Percentiles rank a stretch among this genome's conserved stretches.
These are phyloP conservation scores for Stagonosporopsis vannaccii DNA, from an alignment of 2,329 filamentous ascomycete genomes.

Conservation along the genomic window DNA sequence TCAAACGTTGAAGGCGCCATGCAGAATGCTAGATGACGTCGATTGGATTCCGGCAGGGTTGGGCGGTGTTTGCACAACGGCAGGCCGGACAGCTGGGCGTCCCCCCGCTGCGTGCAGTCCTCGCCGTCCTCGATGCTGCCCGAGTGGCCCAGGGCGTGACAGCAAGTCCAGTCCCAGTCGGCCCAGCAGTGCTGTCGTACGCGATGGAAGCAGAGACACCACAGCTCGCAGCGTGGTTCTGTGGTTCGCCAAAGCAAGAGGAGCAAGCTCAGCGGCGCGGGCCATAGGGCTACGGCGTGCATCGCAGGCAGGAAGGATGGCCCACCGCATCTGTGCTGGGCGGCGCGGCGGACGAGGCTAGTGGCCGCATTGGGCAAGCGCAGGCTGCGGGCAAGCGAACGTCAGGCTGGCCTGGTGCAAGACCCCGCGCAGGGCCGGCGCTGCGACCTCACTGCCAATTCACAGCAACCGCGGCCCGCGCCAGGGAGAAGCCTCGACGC, in stretches of 20 bases:
- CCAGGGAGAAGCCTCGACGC: slow-evolving; percentile 1
- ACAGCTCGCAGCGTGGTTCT: no score
- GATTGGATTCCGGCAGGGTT: neutral
- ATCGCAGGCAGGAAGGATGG: neutral
- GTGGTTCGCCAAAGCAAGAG: neutral
- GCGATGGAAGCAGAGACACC: no score
- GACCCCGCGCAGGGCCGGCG: slow-evolving; percentile 2
- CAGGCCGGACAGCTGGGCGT: neutral
- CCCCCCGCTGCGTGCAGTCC: neutral
- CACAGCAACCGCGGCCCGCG: slow-evolving; percentile 17
- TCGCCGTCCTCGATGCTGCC: neutral
- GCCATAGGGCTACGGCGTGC: neutral
- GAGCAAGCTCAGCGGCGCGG: neutral
- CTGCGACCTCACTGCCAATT: slow-evolving; percentile 8
- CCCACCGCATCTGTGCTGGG: neutral
- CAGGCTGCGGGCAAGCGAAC: slow-evolving; percentile 1
- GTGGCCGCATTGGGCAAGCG: neutral
- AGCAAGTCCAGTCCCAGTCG: no score
- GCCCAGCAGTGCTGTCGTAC: no score
- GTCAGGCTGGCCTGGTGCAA: neutral
- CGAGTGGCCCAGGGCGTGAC: no score
- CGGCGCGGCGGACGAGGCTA: neutral
- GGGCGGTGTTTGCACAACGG: neutral
- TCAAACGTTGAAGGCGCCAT: slow-evolving; percentile 8
- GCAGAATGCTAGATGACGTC: neutral